Evolutionary conservation across 2,329 filamentous ascomycete genomes (phyloP), one percentile per base, ranked within the genome.

Genomic region (Colletotrichum spaethianum): DNA sequence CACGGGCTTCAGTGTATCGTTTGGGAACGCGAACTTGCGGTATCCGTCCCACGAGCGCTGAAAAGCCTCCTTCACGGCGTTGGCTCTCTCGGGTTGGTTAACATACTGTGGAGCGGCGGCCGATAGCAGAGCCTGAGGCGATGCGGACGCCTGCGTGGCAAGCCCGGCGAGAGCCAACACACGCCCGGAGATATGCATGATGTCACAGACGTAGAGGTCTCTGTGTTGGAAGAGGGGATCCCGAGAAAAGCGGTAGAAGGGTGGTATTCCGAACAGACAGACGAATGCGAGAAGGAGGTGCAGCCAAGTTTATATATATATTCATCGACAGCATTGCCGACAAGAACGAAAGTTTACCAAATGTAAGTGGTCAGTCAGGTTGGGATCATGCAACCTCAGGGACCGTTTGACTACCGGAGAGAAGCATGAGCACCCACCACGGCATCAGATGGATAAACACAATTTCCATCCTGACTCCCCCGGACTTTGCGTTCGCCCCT

Each of bases 1-100:
- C 18, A 93, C 85, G 0, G 94, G 94, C 73, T 85, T 86, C 12
- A 97, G 83, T 55, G 94, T 93, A 79, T 97, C 94, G 75, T 94
- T 89, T 1, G 93, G 93, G 74, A 93, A 95, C 0, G 93, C 93
- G 81, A 93, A 90, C 81, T 89, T 83, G 77, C 90, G 88, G 79
- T 96, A 96, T 2, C 92, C 93, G 70, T 91, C 82, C 92, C 93
- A 95, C 2, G 93, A 91, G 76, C 88, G 87, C 69, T 88, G 85
- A 77, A 95, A 96, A 0, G 91, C 91, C 66, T 90, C 87, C 78
- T 90, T 92, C 64, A 95, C 89, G 1, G 90, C 89, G 60, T 86
- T 84, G 16, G 91, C 88, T 75, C 90, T 83, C 14, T 79, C 79
- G 0, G 79, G 76, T 69, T 86, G 80, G 5, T 82, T 75, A 28